Base-by-base conservation (phyloP, 306 rosid genomes). In the Fagus sylvatica region DNA sequence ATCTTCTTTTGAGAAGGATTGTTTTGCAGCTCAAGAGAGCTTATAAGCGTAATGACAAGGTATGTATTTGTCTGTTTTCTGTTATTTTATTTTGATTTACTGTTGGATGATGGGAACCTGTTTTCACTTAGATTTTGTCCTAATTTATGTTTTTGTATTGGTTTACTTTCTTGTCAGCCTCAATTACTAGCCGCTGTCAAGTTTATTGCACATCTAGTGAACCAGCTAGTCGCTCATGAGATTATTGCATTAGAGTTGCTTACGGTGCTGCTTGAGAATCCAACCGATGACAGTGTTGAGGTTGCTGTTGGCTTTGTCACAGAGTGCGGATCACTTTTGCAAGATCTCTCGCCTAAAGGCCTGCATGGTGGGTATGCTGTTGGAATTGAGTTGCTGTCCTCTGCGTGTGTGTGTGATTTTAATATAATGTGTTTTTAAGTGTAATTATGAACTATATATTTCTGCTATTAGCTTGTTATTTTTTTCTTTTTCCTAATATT, bases 221-320 rank as follows among this genome's bases (percentile, higher is more conserved):
- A 95, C 80, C 99, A 95, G 83, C 96, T 85, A 87, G 96, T 90
- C 77, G 97, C 99, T 65, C 94, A 93, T 66, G 98, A 95, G 79
- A 91, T 95, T 68, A 90, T 95, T 74, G 98, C 98, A 42, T 64
- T 95, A 40, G 99, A 93, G 87, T 81, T 95, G 66, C 96, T 95
- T 39, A 95, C 98, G 4, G 93, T 93, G 84, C 83, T 95, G 36
- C 91, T 95, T 1, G 97, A 95, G 88, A 91, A 93, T 71, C 99
- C 99, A 42, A 89, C 96, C 1, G 94, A 93, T 76, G 97, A 93
- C 78, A 93, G 97, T 83, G 99, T 95, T 80, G 98, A 95, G 88
- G 98, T 93, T 53, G 99, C 99, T 69, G 99, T 95, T 66, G 98
- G 97, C 59, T 95, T 95, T 95, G 99, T 93, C 46, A 91, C 90